phyloP scores from a whole-genome alignment of 2,329 filamentous ascomycete genomes.

The Penicillium fuscoglaucum region DNA sequence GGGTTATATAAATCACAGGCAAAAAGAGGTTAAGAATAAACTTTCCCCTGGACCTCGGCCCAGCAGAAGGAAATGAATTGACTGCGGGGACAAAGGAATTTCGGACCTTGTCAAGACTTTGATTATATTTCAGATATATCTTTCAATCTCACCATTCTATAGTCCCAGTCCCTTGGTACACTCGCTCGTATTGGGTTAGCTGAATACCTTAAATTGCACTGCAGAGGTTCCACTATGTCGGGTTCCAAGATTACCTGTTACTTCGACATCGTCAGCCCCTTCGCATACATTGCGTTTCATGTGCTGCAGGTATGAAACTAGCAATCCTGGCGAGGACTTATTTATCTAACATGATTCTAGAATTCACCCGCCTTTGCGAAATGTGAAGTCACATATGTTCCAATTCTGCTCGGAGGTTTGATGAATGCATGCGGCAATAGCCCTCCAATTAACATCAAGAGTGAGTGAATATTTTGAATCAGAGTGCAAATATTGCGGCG shows the following conservation, averaged over 20 bases:
- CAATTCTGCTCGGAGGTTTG: constrained; percentile 15
- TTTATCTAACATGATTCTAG: not conserved
- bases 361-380: constrained; percentile 17
- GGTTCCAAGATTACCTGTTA: constrained; percentile 14
- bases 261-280: constrained; percentile 19
- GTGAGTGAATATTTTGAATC: not conserved
- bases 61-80: not conserved
- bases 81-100: not conserved
- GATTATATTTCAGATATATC: not conserved
- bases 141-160: not conserved
- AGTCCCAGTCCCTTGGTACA: not conserved
- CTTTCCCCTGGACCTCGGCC: not conserved
- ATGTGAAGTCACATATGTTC: constrained; percentile 19
- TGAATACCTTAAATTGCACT: not conserved
- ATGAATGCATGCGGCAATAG: constrained; percentile 19
- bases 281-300: constrained; percentile 19
- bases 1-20: no score
- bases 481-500: not conserved
- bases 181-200: not conserved
- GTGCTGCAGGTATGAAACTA: constrained; percentile 11
- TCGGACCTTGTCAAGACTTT: not conserved
- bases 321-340: not conserved
- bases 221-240: constrained; percentile 7
- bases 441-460: constrained; percentile 16
- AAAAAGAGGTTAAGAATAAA: not conserved